These are phyloP conservation scores for Podaxis rugospora DNA, from an alignment of 768 basidiomycete genomes.

Conservation along the genomic window DNA sequence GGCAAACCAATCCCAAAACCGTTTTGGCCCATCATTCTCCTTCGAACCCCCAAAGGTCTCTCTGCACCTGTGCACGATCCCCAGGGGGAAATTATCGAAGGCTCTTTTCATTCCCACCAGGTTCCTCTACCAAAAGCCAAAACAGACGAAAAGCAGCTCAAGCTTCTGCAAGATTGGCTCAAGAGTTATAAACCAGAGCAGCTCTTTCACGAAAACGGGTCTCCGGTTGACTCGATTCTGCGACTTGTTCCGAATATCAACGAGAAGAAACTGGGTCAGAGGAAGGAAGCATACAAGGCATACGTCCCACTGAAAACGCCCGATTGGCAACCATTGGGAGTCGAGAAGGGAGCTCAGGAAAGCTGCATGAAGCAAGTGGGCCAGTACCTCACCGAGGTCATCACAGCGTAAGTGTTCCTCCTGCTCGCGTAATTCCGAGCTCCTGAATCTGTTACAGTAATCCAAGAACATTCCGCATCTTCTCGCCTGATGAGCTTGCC, in stretches of 20 bases:
- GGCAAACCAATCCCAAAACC: slow-evolving; percentile 81
- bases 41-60: slow-evolving; percentile 84
- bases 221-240: slow-evolving; percentile 52
- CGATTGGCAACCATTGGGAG: slow-evolving; percentile 55
- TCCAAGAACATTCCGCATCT: slow-evolving; percentile 77
- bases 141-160: slow-evolving; percentile 58
- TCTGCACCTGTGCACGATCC: slow-evolving; percentile 62
- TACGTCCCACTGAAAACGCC: slow-evolving; percentile 62
- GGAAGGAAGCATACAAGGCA: slow-evolving; percentile 60
- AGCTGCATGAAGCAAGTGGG: slow-evolving; percentile 79
- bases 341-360: slow-evolving; percentile 50
- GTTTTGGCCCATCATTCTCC: slow-evolving; percentile 85
- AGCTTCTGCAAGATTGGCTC: slow-evolving; percentile 67
- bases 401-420: slow-evolving; percentile 39
- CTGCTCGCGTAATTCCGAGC: background rate
- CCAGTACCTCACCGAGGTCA: slow-evolving; percentile 49
- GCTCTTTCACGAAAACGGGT: slow-evolving; percentile 56
- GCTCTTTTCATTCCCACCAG: slow-evolving; percentile 84
- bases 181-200: slow-evolving; percentile 63
- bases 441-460: slow-evolving; percentile 41
- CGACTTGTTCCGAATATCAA: slow-evolving; percentile 48
- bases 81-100: slow-evolving; percentile 67
- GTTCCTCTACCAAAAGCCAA: slow-evolving; percentile 78
- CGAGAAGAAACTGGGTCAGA: slow-evolving; percentile 65
- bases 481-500: slow-evolving; percentile 85